phyloP scores from a whole-genome alignment of 2,329 filamentous ascomycete species.

The Hypocrella siamensis region DNA sequence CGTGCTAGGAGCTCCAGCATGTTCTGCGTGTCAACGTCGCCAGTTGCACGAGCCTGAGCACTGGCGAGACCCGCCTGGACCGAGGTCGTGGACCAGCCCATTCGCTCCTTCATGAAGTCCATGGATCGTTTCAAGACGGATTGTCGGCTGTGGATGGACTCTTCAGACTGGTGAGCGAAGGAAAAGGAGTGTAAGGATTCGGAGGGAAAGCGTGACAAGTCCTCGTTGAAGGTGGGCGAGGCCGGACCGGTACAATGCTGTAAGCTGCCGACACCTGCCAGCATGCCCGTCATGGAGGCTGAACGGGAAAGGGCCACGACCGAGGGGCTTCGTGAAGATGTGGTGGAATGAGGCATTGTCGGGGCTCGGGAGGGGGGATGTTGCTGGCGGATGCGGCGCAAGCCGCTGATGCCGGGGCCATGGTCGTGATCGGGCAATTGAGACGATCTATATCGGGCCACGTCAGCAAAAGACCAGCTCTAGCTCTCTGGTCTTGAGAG shows the following conservation, averaged over 20 bases:
- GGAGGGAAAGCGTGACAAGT: slow-evolving; percentile 80
- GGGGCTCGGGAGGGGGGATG: slow-evolving; percentile 46
- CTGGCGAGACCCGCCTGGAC: slow-evolving; percentile 62
- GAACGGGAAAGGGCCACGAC: slow-evolving; percentile 45
- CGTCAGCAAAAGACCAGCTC: neutral
- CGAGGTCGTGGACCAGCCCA: slow-evolving; percentile 56
- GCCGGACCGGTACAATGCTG: slow-evolving; percentile 45
- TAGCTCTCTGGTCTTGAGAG: slow-evolving; percentile 5
- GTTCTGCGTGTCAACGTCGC: slow-evolving; percentile 74
- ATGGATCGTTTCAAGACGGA: slow-evolving; percentile 86
- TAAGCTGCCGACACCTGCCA: slow-evolving; percentile 38
- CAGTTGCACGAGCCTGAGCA: slow-evolving; percentile 67
- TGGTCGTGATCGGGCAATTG: slow-evolving; percentile 78
- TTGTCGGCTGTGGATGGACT: slow-evolving; percentile 79
- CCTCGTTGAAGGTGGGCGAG: slow-evolving; percentile 70
- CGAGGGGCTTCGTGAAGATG: slow-evolving; percentile 46
- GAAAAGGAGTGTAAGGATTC: slow-evolving; percentile 98
- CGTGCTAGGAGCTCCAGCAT: slow-evolving; percentile 80
- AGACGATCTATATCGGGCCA: slow-evolving; percentile 44
- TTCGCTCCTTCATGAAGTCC: slow-evolving; percentile 89
- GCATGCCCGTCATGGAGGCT: slow-evolving; percentile 53
- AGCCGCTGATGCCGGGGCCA: slow-evolving; percentile 68
- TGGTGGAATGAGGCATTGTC: slow-evolving; percentile 45
- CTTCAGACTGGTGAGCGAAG: slow-evolving; percentile 89
- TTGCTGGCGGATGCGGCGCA: slow-evolving; percentile 87